Evolutionary conservation across 371 early-diverging fungal genomes (phyloP), one percentile per base, ranked within the genome.

Genomic region (Mucor sp.): DNA sequence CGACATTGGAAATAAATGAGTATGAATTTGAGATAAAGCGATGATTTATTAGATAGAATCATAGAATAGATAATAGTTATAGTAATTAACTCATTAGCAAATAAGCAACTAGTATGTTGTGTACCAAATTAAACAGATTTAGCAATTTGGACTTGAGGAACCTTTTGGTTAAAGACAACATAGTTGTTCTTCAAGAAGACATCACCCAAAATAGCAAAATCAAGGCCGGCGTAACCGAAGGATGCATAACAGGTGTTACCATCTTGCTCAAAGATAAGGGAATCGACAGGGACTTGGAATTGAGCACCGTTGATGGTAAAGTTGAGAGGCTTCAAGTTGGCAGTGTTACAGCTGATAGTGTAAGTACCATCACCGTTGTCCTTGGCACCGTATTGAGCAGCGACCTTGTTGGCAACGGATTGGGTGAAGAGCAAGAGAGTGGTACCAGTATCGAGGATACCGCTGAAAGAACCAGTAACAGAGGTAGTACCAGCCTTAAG

Each of bases 391-490:
- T 71, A 69, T 27, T 65, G 58, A 1, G 47, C 50, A 44, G 75
- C 75, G 25, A 75, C 60, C 14, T 60, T 62, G 23, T 43, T 58
- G 15, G 84, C 85, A 9, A 82, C 68, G 19, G 69, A 56, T 6
- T 76, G 71, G 39, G 82, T 78, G 48, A 87, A 78, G 27, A 89
- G 74, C 68, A 89, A 75, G 27, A 89, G 73, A 7, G 87, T 88
- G 47, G 89, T 88, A 37, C 89, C 89, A 2, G 90, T 89, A 61
- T 89, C 90, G 39, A 89, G 61, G 62, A 88, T 87, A 21, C 80
- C 87, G 3, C 37, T 27, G 62, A 69, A 72, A 32, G 69, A 63
- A 7, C 72, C 60, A 39, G 64, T 3, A 15, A 63, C 35, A 33
- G 50, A 15, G 1, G 44, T 60, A 21, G 41, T 37, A 25, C 75